Conservation (phyloP, 164 flowering plant genomes). For the Stephania japonica region DNA sequence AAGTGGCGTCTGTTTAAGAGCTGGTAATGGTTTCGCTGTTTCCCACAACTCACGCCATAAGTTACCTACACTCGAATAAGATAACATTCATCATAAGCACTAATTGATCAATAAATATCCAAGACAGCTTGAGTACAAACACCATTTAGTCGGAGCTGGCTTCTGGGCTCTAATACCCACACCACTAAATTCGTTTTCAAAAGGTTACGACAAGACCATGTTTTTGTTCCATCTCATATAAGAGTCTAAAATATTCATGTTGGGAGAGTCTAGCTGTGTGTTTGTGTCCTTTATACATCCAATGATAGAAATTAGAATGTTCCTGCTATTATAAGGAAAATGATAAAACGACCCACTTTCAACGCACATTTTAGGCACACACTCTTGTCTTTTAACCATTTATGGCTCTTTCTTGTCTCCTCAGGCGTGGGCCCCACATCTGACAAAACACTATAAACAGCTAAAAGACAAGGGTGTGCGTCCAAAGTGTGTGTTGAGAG, state of each 20-base stretch:
- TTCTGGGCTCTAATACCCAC: background rate
- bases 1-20: slow-evolving; percentile 78
- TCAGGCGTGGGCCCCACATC: too few species aligned
- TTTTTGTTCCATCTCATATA: background rate
- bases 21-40: slow-evolving; percentile 83
- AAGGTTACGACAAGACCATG: background rate
- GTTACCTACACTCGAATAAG: slow-evolving; percentile 49
- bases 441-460: too few species aligned
- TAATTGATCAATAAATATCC: background rate
- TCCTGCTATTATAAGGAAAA: too few species aligned
- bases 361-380: too few species aligned
- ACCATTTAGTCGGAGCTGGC: background rate
- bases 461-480: too few species aligned
- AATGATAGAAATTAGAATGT: too few species aligned
- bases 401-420: too few species aligned
- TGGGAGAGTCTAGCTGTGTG: background rate
- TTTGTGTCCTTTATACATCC: too few species aligned
- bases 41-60: slow-evolving; percentile 96
- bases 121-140: background rate
- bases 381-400: too few species aligned
- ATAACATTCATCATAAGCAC: background rate
- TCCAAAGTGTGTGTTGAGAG: too few species aligned
- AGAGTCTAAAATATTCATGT: background rate
- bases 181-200: background rate
- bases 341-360: too few species aligned